phyloP scores from a whole-genome alignment of 169 alveolate species.

The Plasmodium coatneyi region DNA sequence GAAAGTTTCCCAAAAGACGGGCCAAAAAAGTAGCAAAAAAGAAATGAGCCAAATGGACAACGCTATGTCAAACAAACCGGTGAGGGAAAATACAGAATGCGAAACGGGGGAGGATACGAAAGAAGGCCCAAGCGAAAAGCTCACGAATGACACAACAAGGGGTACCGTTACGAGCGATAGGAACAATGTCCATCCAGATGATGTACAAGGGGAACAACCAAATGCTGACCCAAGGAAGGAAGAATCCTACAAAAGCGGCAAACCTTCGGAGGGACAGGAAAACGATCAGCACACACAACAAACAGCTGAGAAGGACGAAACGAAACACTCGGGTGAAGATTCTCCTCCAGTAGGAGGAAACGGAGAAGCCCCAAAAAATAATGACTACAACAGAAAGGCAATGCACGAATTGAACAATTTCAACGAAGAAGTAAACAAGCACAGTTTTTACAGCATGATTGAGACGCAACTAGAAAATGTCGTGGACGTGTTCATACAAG shows the following conservation, averaged over 20 bases:
- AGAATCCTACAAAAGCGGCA: not conserved
- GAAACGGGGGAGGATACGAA: not conserved
- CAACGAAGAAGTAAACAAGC: conserved; percentile 9
- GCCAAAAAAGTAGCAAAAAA: not conserved
- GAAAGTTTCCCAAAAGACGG: not conserved
- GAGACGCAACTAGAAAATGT: conserved; percentile 37
- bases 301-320: not conserved
- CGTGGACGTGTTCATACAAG: conserved; percentile 50
- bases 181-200: not conserved
- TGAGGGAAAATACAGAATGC: not conserved
- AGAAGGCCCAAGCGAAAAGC: not conserved
- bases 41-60: not conserved
- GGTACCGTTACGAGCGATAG: not conserved
- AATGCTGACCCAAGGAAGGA: not conserved
- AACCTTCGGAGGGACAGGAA: not conserved
- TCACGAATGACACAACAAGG: not conserved
- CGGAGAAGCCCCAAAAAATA: not conserved
- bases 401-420: not conserved
- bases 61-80: not conserved
- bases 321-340: not conserved
- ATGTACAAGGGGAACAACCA: not conserved
- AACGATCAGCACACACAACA: not conserved
- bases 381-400: not conserved
- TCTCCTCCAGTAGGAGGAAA: not conserved
- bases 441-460: conserved; percentile 26